phyloP scores from a whole-genome alignment of 257 asterid genomes.

The Cynanchum wilfordii region DNA sequence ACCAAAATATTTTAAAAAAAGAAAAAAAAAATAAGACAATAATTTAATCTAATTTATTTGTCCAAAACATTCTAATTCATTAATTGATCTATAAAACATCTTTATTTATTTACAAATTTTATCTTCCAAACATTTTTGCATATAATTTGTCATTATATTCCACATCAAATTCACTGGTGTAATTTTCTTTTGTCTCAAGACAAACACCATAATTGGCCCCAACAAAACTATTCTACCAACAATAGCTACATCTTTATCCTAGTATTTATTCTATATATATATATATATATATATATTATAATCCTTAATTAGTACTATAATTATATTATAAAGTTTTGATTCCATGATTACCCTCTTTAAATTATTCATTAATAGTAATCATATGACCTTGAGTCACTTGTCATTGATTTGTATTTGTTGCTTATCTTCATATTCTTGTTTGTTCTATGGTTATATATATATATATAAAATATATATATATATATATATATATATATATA shows the following conservation, averaged over 20 bases:
- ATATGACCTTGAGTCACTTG: neutral
- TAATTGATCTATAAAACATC: neutral
- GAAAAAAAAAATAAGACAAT: no score
- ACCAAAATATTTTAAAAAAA: no score
- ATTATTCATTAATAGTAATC: neutral
- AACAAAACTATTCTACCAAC: conserved; percentile 1
- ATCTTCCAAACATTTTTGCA: no score
- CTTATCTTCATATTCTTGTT: neutral
- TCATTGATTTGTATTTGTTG: neutral
- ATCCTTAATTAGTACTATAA: neutral
- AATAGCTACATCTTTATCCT: neutral
- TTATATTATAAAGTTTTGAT: neutral
- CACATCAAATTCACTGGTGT: neutral
- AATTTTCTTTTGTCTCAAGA: neutral
- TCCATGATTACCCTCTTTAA: neutral
- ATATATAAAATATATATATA: neutral
- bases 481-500: no score
- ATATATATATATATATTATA: neutral
- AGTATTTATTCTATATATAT: no score
- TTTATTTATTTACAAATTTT: no score
- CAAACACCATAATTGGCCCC: neutral
- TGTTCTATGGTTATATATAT: neutral
- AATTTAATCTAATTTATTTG: neutral
- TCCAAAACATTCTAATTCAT: neutral
- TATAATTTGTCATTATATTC: neutral